Percentiles rank a stretch among this genome's conserved stretches.
Evolutionary conservation across 805 yeast genomes (phyloP).

Genomic region (Candida hungchunana): DNA sequence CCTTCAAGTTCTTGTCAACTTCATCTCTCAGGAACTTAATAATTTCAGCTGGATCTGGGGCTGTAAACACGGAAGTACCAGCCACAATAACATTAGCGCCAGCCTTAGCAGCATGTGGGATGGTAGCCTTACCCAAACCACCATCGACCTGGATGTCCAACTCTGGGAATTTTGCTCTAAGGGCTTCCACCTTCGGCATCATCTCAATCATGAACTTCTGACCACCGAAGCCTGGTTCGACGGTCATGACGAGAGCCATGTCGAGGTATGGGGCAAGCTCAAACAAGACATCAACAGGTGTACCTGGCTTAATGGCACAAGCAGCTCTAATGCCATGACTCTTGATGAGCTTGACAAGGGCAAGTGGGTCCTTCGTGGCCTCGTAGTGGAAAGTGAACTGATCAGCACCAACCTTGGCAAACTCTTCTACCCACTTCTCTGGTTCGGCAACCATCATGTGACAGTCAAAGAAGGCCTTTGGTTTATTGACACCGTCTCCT

Average conservation of each 20-base stretch:
- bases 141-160: conserved; percentile 96
- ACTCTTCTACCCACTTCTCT: conserved; percentile 88
- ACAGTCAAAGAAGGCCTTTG: conserved; percentile 74
- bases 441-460: conserved; percentile 98
- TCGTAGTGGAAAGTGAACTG: conserved; percentile 96
- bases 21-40: conserved; percentile 62
- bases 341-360: conserved; percentile 71
- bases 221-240: conserved; percentile 99
- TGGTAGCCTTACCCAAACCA: conserved; percentile 84
- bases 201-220: conserved; percentile 91
- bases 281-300: conserved; percentile 77
- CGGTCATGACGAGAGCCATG: conserved; percentile 97
- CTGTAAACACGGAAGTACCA: conserved; percentile 90
- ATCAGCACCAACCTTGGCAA: conserved; percentile 92
- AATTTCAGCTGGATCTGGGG: conserved; percentile 72
- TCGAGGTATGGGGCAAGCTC: conserved; percentile 76
- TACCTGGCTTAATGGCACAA: conserved; percentile 90
- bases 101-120: conserved; percentile 85
- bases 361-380: conserved; percentile 75
- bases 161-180: conserved; percentile 70
- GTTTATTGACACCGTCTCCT: conserved; percentile 41
- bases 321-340: conserved; percentile 86
- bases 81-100: conserved; percentile 99
- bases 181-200: conserved; percentile 90
- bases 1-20: conserved; percentile 47